Evolutionary conservation across 257 asterid genomes (phyloP).

Genomic region (Eustoma russellianum): DNA sequence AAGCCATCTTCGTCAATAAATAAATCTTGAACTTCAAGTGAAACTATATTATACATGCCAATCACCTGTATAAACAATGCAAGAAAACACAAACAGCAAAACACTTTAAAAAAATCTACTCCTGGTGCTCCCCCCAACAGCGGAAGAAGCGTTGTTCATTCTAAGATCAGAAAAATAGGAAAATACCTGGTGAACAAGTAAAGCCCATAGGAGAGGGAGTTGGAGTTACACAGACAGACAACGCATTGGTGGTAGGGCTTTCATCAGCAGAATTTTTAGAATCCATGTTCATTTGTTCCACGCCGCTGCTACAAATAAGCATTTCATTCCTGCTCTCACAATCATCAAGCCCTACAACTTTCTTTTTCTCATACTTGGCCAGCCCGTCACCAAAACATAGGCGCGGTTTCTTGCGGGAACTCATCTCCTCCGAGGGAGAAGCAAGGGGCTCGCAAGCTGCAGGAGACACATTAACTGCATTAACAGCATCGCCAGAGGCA

Average conservation of each 20-base stretch:
- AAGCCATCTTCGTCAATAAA: too few relatives aligned
- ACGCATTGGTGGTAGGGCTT: conserved; percentile 80
- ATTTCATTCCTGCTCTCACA: conserved; percentile 19
- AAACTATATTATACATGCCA: too few relatives aligned
- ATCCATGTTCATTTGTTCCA: conserved; percentile 35
- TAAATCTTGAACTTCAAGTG: too few relatives aligned
- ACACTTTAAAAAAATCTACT: too few relatives aligned
- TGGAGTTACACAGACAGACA: conserved; percentile 48
- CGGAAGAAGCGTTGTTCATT: too few relatives aligned
- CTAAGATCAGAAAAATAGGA: background rate
- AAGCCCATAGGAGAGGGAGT: conserved; percentile 76
- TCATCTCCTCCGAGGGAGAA: conserved; percentile 38
- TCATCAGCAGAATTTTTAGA: conserved; percentile 33
- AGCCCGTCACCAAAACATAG: conserved; percentile 99
- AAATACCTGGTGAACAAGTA: conserved; percentile 85
- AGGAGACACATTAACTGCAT: conserved; percentile 7
- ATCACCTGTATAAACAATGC: too few relatives aligned
- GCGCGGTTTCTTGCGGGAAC: conserved; percentile 90
- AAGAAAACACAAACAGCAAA: too few relatives aligned
- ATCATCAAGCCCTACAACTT: conserved; percentile 70
- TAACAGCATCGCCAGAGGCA: conserved; percentile 17
- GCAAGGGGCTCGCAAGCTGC: conserved; percentile 19
- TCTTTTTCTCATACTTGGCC: conserved; percentile 93
- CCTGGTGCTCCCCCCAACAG: too few relatives aligned
- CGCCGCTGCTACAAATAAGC: conserved; percentile 22